Conservation (phyloP, 805 yeast genomes). For the Kregervanrija pseudodelftensis region DNA sequence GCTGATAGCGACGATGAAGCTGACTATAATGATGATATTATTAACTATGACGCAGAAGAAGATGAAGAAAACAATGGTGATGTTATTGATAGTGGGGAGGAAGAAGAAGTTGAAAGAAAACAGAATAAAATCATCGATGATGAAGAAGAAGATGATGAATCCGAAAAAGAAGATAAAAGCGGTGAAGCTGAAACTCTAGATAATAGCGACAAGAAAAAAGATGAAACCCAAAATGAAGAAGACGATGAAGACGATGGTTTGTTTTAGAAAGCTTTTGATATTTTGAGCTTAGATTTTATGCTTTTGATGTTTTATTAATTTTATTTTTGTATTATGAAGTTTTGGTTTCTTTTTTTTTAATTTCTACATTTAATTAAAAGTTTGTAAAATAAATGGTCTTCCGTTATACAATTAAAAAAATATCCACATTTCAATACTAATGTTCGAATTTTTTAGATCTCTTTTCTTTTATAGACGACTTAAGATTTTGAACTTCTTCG, state of each 20-base stretch:
- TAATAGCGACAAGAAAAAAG: not conserved
- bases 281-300: not conserved
- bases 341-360: not conserved
- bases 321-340: not conserved
- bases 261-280: slow-evolving; percentile 1
- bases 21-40: slow-evolving; percentile 14
- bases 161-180: not conserved
- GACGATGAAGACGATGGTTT: slow-evolving; percentile 12
- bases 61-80: slow-evolving; percentile 6
- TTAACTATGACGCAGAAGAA: slow-evolving; percentile 4
- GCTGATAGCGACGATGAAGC: slow-evolving; percentile 28
- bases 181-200: not conserved
- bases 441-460: slow-evolving; percentile 27
- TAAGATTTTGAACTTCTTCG: slow-evolving; percentile 37
- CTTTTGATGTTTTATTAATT: not conserved
- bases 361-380: not conserved
- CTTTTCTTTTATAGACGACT: slow-evolving; percentile 22
- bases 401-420: not conserved
- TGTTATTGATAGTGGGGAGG: slow-evolving; percentile 8
- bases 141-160: slow-evolving; percentile 16
- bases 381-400: not conserved
- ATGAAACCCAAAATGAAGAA: not conserved
- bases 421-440: slow-evolving; percentile 4
- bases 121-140: slow-evolving; percentile 12
- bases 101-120: slow-evolving; percentile 17